A percentile compares a stretch with the other conserved stretches of the same genome.
These are phyloP conservation scores for Lolium rigidum DNA, from an alignment of 176 grass and related monocot genomes.

Conservation along the genomic window DNA sequence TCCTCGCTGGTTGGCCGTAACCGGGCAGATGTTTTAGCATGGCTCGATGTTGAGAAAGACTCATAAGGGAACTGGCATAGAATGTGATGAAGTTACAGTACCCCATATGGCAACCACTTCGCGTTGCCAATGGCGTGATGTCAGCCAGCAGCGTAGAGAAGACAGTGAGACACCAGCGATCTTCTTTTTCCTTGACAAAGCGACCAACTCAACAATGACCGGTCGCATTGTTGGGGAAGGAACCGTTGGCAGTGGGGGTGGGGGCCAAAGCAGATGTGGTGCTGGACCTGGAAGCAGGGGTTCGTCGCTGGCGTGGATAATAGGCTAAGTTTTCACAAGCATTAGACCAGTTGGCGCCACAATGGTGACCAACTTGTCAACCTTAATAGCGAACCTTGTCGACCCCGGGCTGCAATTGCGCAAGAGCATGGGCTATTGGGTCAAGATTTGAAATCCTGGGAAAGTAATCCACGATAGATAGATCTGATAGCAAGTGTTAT, in stretches of 20 bases:
- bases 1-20: too few species aligned
- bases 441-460: background rate
- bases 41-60: too few species aligned
- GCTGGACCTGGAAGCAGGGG: background rate
- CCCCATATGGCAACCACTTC: background rate
- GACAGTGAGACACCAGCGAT: background rate
- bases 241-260: background rate
- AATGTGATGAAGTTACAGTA: background rate
- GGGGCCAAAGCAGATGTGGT: background rate
- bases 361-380: background rate
- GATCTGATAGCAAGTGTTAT: background rate
- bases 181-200: background rate
- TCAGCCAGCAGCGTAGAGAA: background rate
- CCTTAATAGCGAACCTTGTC: background rate
- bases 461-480: background rate
- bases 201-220: background rate
- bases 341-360: background rate
- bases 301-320: background rate
- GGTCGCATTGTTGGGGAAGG: background rate
- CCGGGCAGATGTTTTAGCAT: background rate
- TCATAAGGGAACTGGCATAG: background rate
- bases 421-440: background rate
- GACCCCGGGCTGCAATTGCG: background rate
- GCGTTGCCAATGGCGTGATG: background rate
- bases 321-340: background rate